A percentile compares a stretch with the other conserved stretches of the same genome.
Evolutionary conservation across 345 rosid species (phyloP).

Genomic region (Nephelium lappaceum): DNA sequence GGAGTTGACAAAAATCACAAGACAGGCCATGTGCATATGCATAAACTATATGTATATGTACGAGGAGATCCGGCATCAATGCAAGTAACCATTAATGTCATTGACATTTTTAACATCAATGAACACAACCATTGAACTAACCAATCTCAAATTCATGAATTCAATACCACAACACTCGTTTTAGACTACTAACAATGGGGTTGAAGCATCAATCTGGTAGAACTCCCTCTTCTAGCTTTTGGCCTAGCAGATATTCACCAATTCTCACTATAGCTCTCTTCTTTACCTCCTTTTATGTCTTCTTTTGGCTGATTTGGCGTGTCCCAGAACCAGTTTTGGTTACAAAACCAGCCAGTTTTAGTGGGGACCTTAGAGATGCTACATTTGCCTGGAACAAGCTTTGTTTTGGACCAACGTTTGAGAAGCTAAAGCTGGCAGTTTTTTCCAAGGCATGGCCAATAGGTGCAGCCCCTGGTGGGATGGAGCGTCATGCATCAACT

Average conservation of each 20-base stretch:
- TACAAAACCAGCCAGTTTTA: constrained; percentile 16
- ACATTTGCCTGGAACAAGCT: constrained; percentile 70
- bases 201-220: constrained; percentile 40
- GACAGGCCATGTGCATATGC: constrained; percentile 27
- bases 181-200: constrained; percentile 35
- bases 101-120: neutral
- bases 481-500: constrained; percentile 75
- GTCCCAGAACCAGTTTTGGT: neutral
- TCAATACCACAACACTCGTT: neutral
- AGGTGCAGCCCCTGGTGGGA: constrained; percentile 63
- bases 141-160: neutral
- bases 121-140: neutral
- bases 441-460: constrained; percentile 81
- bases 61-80: constrained; percentile 46
- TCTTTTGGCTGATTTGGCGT: constrained; percentile 32
- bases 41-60: constrained; percentile 21
- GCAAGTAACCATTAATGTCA: constrained; percentile 16
- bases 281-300: constrained; percentile 43
- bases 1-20: constrained; percentile 14
- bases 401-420: constrained; percentile 47
- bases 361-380: constrained; percentile 63
- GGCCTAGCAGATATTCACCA: constrained; percentile 36
- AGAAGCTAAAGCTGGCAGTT: constrained; percentile 70
- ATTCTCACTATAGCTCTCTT: constrained; percentile 35
- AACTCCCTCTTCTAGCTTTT: constrained; percentile 37